Conservation (phyloP, 805 yeast species). For the Saccharomycopsis olivae region DNA sequence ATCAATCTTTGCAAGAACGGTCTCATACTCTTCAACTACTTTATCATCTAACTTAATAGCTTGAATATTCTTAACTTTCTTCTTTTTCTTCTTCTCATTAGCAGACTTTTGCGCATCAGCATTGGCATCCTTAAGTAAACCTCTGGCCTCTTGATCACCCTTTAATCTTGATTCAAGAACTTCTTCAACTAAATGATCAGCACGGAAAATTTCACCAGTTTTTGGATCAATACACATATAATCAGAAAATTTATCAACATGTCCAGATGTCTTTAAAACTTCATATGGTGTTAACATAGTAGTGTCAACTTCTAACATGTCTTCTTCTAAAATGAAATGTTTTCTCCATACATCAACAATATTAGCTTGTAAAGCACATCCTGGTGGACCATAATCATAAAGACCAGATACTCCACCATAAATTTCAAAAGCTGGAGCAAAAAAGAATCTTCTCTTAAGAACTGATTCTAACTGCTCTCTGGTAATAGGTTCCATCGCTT, state of each 20-base stretch:
- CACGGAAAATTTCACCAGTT: constrained; percentile 96
- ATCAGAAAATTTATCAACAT: constrained; percentile 97
- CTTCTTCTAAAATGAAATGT: constrained; percentile 95
- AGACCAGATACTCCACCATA: constrained; percentile 98
- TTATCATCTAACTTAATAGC: constrained; percentile 78
- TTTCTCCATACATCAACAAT: constrained; percentile 93
- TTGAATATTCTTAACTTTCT: constrained; percentile 92
- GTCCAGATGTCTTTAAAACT: constrained; percentile 97
- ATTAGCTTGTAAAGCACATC: constrained; percentile 96
- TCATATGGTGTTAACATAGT: constrained; percentile 97
- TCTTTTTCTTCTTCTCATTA: constrained; percentile 71
- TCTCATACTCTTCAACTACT: constrained; percentile 72
- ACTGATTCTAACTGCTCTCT: constrained; percentile 88
- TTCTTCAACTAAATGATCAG: constrained; percentile 97
- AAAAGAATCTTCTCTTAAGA: constrained; percentile 90
- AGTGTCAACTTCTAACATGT: constrained; percentile 97
- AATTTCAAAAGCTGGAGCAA: constrained; percentile 93
- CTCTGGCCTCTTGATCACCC: constrained; percentile 97
- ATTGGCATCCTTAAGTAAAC: constrained; percentile 42
- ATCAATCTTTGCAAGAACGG: constrained; percentile 84
- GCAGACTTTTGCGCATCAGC: constrained; percentile 57
- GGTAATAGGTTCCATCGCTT: constrained; percentile 32
- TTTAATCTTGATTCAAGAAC: constrained; percentile 92
- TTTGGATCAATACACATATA: constrained; percentile 97
- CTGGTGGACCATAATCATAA: constrained; percentile 99